Base-by-base conservation (phyloP, 1,139 yeast genomes). In the Sugiyamaella castrensis region DNA sequence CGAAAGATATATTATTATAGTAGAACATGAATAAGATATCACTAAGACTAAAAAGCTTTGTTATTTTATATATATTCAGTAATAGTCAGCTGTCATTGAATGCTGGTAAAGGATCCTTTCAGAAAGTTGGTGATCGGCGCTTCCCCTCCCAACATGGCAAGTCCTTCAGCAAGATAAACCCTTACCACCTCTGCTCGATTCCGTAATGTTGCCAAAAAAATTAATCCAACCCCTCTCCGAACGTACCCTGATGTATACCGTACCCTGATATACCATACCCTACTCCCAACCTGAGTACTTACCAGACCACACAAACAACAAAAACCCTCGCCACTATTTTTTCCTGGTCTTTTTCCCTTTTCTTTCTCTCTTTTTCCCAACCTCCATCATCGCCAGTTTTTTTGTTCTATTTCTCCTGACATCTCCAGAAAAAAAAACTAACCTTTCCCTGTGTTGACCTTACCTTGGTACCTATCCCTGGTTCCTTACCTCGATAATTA, bases 391-490 rank as follows among this genome's bases (percentile, higher is more conserved):
- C 24, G 5, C 5, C 24, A 4, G 24, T 19, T 19, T 19, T 38
- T 38, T 10, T 19, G 19, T 13, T 19, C 24, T 19, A 19, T 19
- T 19, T 5, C 5, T 19, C 24, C 24, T 19, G 24, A 19, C 24
- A 19, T 19, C 24, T 19, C 24, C 24, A 19, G n/a, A n/a, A 19
- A 19, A 19, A 19, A 19, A 19, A 19, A 19, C 24, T 19, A 19
- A 19, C 24, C 24, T 19, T 19, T 19, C 24, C 24, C 24, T 19
- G 24, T 19, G 24, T 19, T 19, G 24, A 19, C 46, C 46, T 42
- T 42, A 40, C 35, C 46, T 40, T 42, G 40, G 31, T 42, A 35
- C 46, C 46, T 42, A 35, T 42, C 46, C 46, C 46, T 42, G 40
- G 37, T 42, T 42, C 46, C 46, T 42, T 42, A 42, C 46, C 46